Evolutionary conservation across 73 alveolate genomes (phyloP).

Genomic region (Paramecium octaurelia): DNA sequence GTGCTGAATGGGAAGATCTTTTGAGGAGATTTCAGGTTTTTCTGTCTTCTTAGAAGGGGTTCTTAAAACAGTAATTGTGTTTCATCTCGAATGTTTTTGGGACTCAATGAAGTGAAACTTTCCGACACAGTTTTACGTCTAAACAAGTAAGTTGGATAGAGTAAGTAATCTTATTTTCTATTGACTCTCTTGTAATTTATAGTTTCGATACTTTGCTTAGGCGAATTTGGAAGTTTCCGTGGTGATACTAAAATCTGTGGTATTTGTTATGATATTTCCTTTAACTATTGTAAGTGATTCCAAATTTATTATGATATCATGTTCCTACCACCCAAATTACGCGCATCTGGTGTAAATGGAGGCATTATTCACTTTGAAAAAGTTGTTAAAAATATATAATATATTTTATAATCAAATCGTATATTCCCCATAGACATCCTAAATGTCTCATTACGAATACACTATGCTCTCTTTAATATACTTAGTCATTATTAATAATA

Average conservation of each 20-base stretch:
- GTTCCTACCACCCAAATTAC: conserved; percentile 43
- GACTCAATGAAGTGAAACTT: conserved; percentile 39
- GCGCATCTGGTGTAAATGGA: conserved; percentile 54
- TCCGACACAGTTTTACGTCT: conserved; percentile 38
- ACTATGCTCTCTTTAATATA: neutral
- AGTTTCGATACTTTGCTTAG: neutral
- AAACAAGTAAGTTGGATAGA: conserved; percentile 37
- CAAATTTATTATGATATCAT: conserved; percentile 10
- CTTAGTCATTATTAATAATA: neutral
- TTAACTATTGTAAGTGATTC: conserved; percentile 22
- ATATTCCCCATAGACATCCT: neutral
- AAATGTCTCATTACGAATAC: no score
- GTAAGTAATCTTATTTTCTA: conserved; percentile 26
- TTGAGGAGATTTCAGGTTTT: neutral
- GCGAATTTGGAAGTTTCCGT: neutral
- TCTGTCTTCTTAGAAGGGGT: neutral
- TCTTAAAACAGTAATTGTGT: conserved; percentile 13
- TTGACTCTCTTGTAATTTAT: neutral
- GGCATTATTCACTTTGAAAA: conserved; percentile 13
- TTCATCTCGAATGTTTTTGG: conserved; percentile 19
- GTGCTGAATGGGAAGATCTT: conserved; percentile 44
- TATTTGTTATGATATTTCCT: conserved; percentile 21
- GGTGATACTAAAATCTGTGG: conserved; percentile 5
- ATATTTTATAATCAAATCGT: neutral
- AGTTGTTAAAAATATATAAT: neutral